phyloP scores from a whole-genome alignment of 2,329 filamentous ascomycete species.

The Nemania serpens region DNA sequence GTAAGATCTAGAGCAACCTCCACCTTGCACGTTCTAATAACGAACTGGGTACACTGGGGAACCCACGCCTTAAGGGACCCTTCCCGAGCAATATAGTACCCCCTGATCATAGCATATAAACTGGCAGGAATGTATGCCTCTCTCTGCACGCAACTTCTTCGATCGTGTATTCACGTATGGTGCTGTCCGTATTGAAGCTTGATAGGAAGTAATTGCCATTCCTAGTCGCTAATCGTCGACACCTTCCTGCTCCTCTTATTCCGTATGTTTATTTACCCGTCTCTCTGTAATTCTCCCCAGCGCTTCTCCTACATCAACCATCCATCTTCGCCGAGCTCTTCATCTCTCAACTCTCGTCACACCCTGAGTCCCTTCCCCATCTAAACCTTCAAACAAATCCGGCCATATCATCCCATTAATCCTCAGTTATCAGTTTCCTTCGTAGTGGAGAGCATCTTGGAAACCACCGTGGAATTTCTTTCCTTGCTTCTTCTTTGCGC shows the following conservation, averaged over 20 bases:
- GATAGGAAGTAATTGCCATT: slow-evolving; percentile 1
- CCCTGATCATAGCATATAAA: too few relatives aligned
- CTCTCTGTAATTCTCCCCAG: background rate
- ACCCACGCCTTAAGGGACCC: background rate
- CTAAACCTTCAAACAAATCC: background rate
- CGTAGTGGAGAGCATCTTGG: too few relatives aligned
- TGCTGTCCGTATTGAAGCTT: slow-evolving; percentile 2
- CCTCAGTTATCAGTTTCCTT: background rate
- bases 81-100: background rate
- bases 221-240: background rate
- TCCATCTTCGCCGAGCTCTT: slow-evolving; percentile 2
- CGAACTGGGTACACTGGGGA: background rate
- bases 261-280: background rate
- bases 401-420: background rate
- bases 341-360: slow-evolving; percentile 3
- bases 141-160: too few relatives aligned
- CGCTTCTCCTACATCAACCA: background rate
- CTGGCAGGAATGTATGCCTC: too few relatives aligned
- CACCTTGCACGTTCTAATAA: too few relatives aligned
- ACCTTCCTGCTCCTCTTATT: slow-evolving; percentile 1
- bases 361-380: background rate
- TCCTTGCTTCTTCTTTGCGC: background rate
- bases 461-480: background rate
- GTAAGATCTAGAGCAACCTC: too few relatives aligned
- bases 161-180: too few relatives aligned